Conservation (phyloP, 2,329 filamentous ascomycete species). For the Pseudogymnoascus sp. region DNA sequence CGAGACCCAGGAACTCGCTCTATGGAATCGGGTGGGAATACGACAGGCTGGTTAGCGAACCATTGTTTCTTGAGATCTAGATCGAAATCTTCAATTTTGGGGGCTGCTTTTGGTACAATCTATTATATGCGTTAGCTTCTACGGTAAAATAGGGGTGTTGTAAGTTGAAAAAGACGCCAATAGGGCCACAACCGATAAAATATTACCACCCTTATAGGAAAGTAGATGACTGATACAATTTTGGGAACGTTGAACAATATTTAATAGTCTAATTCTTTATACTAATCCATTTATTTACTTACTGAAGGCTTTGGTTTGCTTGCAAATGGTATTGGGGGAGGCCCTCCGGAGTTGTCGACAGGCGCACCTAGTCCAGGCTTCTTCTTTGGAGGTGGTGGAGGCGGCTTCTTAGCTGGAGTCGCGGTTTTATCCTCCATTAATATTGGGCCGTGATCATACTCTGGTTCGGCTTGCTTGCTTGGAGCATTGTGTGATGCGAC, state of each 20-base stretch:
- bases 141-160: not conserved
- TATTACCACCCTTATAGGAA: not conserved
- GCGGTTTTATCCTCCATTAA: slow-evolving; percentile 15
- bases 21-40: slow-evolving; percentile 22
- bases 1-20: slow-evolving; percentile 15
- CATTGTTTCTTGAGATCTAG: slow-evolving; percentile 27
- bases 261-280: not conserved
- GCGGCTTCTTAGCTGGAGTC: slow-evolving; percentile 28
- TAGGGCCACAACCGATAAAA: not conserved
- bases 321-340: slow-evolving; percentile 17
- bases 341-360: slow-evolving; percentile 21
- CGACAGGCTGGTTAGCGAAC: slow-evolving; percentile 24
- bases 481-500: slow-evolving; percentile 19
- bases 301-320: slow-evolving; percentile 30
- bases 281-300: slow-evolving; percentile 18
- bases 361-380: slow-evolving; percentile 18
- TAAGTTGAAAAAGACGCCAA: not conserved
- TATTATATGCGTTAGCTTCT: not conserved
- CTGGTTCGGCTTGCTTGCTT: slow-evolving; percentile 5
- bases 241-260: not conserved
- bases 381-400: slow-evolving; percentile 30
- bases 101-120: not conserved
- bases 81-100: slow-evolving; percentile 20
- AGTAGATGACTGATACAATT: not conserved
- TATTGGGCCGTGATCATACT: slow-evolving; percentile 11